Evolutionary conservation across 257 asterid species (phyloP).

Genomic region (Penstemon davidsonii): DNA sequence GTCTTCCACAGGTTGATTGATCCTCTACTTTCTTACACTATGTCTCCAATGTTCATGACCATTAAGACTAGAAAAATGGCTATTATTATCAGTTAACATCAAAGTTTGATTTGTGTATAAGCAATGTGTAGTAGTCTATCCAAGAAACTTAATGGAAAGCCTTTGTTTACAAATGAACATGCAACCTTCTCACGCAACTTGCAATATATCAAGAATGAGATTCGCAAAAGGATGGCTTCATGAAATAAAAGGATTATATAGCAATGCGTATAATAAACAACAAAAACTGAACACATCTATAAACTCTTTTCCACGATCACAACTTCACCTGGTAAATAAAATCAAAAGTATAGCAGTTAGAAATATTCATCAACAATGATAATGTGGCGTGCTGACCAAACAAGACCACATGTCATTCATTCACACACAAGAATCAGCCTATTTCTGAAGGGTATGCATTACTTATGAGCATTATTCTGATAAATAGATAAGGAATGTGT

Average conservation of each 20-base stretch:
- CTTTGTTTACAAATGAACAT: no score
- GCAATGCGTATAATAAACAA: background rate
- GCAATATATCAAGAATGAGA: background rate
- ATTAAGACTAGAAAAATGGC: slow-evolving; percentile 6
- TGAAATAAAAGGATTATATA: background rate
- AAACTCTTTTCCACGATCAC: background rate
- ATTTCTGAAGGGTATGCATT: background rate
- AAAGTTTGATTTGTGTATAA: background rate
- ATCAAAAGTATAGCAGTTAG: background rate
- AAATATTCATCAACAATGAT: background rate
- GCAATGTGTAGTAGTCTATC: background rate
- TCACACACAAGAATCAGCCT: slow-evolving; percentile 5
- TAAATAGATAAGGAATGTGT: slow-evolving; percentile 19
- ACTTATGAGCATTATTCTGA: slow-evolving; percentile 19
- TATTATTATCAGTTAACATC: background rate
- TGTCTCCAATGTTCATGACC: slow-evolving; percentile 12
- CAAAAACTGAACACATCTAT: background rate
- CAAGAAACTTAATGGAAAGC: background rate
- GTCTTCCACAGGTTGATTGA: background rate
- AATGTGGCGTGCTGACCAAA: background rate
- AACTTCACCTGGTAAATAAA: background rate
- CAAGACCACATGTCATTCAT: background rate
- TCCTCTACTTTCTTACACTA: slow-evolving; percentile 10
- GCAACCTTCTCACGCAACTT: background rate
- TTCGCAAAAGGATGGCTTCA: background rate